A percentile compares a stretch with the other conserved stretches of the same genome.
Conservation (phyloP, 306 rosid species). For the Amphicarpaea edgeworthii region DNA sequence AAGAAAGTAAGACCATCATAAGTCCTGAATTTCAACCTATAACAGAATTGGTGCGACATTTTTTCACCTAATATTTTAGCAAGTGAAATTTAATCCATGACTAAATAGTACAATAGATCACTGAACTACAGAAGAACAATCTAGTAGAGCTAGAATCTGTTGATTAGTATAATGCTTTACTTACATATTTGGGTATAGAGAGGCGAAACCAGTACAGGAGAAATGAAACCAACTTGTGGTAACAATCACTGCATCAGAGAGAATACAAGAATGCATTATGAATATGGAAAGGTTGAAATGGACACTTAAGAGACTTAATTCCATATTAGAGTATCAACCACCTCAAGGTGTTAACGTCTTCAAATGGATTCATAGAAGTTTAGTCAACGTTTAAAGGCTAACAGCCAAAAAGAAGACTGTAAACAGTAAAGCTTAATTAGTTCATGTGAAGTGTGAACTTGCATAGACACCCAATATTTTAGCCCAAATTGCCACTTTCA, state of each 20-base stretch:
- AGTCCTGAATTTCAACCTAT: neutral
- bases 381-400: neutral
- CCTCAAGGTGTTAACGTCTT: constrained; percentile 7
- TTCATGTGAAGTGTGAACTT: neutral
- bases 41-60: constrained; percentile 6
- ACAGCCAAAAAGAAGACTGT: neutral
- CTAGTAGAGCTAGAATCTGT: constrained; percentile 13
- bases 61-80: constrained; percentile 9
- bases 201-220: constrained; percentile 92
- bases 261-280: constrained; percentile 29
- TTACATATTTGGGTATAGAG: constrained; percentile 67
- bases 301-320: neutral
- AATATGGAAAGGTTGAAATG: constrained; percentile 17
- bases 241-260: constrained; percentile 85
- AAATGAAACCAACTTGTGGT: constrained; percentile 78
- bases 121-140: neutral
- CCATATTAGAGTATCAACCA: constrained; percentile 1
- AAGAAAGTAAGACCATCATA: neutral
- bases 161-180: constrained; percentile 40
- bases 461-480: no score
- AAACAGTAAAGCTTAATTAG: neutral
- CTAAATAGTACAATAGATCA: neutral
- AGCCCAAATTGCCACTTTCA: no score
- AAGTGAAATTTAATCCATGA: neutral
- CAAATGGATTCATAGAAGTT: constrained; percentile 4